Evolutionary conservation across 805 yeast genomes (phyloP).

Genomic region (Ogataea salicorniae): DNA sequence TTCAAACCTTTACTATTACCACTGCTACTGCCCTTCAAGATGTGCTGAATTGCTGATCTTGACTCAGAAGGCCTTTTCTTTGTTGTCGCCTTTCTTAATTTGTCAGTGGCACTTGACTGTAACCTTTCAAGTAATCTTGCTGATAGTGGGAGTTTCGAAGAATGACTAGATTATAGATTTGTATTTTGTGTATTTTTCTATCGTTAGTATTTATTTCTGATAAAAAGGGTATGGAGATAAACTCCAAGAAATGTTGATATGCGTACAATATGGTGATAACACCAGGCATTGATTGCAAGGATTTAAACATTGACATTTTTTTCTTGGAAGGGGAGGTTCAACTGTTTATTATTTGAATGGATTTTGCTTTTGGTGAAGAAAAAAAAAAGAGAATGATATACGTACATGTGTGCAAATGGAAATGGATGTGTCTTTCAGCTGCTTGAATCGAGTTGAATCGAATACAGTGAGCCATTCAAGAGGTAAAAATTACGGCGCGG

Average conservation of each 20-base stretch:
- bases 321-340: too few species aligned
- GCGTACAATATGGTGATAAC: slow-evolving; percentile 40
- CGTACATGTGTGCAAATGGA: too few species aligned
- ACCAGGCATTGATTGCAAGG: slow-evolving; percentile 41
- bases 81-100: not conserved
- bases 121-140: slow-evolving; percentile 8
- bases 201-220: slow-evolving; percentile 3
- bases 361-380: not conserved
- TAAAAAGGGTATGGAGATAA: not conserved
- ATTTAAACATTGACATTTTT: slow-evolving; percentile 43
- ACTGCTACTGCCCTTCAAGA: too few species aligned
- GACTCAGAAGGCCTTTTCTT: not conserved
- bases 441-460: too few species aligned
- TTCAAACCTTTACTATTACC: slow-evolving; percentile 7
- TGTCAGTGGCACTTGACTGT: slow-evolving; percentile 6
- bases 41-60: too few species aligned
- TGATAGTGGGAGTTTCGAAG: slow-evolving; percentile 21
- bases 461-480: too few species aligned
- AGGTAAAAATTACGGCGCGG: too few species aligned
- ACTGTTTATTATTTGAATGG: not conserved
- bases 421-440: not conserved
- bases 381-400: not conserved
- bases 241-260: not conserved
- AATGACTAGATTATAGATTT: slow-evolving; percentile 18
- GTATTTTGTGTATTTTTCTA: too few species aligned